These are phyloP conservation scores for Cryptosporidium ubiquitum DNA, from an alignment of 169 alveolate species.

Conservation along the genomic window DNA sequence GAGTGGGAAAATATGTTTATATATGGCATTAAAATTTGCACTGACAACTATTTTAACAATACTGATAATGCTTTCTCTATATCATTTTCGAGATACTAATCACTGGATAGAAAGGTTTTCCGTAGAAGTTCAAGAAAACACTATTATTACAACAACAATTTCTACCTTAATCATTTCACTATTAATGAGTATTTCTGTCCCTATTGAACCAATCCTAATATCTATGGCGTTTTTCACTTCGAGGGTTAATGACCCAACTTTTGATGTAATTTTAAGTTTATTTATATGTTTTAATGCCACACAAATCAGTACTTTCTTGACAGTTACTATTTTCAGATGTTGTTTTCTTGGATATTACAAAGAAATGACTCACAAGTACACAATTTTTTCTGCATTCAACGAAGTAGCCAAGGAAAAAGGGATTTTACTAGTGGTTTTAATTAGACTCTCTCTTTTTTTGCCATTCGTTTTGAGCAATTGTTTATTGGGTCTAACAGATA, in stretches of 20 bases:
- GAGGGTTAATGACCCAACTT: neutral
- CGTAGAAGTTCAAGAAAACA: neutral
- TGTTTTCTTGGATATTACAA: neutral
- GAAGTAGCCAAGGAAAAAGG: conserved; percentile 17
- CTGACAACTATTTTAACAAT: neutral
- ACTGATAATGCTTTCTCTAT: neutral
- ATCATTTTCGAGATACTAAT: neutral
- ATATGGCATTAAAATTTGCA: conserved; percentile 17
- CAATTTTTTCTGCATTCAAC: conserved; percentile 10
- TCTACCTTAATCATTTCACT: conserved; percentile 13
- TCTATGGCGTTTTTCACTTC: conserved; percentile 46
- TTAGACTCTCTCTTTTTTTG: conserved; percentile 34
- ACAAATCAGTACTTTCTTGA: conserved; percentile 27
- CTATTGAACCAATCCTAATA: conserved; percentile 49
- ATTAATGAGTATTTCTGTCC: conserved; percentile 24
- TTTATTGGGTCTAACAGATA: conserved; percentile 50
- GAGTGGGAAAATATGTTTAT: neutral
- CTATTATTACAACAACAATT: neutral
- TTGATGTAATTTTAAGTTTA: conserved; percentile 3
- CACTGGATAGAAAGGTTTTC: conserved; percentile 6
- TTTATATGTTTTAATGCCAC: conserved; percentile 6
- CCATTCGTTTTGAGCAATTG: conserved; percentile 43
- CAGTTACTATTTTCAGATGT: neutral
- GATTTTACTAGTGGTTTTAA: neutral
- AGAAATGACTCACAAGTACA: neutral